A percentile compares a stretch with the other conserved stretches of the same genome.
phyloP scores from a whole-genome alignment of 2,329 filamentous ascomycete species.

The Paramyrothecium roridum region DNA sequence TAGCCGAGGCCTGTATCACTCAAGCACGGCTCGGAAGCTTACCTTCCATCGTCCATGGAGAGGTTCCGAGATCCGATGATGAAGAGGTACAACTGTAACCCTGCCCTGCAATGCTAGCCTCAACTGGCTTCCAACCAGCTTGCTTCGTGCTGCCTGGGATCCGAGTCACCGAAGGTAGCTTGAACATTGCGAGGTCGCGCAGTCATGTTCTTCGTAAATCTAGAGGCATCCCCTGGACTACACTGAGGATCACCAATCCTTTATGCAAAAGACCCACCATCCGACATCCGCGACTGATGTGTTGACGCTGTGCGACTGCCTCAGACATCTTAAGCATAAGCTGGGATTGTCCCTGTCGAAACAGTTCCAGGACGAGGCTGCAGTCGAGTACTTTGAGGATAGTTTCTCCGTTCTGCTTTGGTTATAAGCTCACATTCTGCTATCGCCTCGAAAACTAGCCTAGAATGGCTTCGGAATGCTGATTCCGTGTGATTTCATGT shows the following conservation, averaged over 20 bases:
- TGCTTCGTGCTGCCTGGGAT: too few relatives aligned
- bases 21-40: not conserved
- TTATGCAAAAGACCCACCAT: not conserved
- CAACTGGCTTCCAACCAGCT: too few relatives aligned
- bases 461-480: not conserved
- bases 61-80: not conserved
- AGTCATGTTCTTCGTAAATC: too few relatives aligned
- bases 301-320: not conserved
- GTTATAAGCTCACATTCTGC: too few relatives aligned
- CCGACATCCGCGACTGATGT: not conserved
- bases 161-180: too few relatives aligned
- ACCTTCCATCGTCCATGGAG: not conserved
- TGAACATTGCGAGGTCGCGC: too few relatives aligned
- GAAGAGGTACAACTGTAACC: not conserved
- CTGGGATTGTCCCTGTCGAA: too few relatives aligned
- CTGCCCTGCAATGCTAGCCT: not conserved
- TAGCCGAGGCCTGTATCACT: not conserved
- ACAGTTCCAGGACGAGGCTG: too few relatives aligned
- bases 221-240: not conserved
- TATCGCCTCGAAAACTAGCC: not conserved
- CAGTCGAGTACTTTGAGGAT: too few relatives aligned
- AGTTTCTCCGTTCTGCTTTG: too few relatives aligned
- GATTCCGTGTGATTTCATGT: not conserved
- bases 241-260: not conserved
- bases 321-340: not conserved